Conservation (phyloP, 2,329 filamentous ascomycete species). For the Aspergillus pseudoterreus region DNA sequence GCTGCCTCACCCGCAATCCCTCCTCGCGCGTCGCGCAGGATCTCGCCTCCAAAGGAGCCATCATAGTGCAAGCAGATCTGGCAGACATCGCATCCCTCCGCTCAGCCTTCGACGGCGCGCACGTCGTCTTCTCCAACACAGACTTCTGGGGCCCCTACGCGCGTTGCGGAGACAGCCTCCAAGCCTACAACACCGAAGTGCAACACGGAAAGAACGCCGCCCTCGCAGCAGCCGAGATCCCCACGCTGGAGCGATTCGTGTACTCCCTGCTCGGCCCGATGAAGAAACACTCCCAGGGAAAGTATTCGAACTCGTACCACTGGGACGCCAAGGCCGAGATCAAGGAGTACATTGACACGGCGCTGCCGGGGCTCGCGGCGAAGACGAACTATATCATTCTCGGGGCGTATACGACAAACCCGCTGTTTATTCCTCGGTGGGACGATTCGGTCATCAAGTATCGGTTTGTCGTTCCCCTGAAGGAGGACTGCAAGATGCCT, state of each 20-base stretch:
- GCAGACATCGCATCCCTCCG: constrained; percentile 23
- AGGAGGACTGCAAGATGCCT: constrained; percentile 27
- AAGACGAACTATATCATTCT: constrained; percentile 42
- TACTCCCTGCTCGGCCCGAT: constrained; percentile 53
- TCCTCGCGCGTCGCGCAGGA: constrained; percentile 17
- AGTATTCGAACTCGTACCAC: constrained; percentile 46
- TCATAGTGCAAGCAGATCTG: constrained; percentile 28
- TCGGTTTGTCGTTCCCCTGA: constrained; percentile 27
- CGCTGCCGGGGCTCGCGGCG: constrained; percentile 39
- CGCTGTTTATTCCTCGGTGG: constrained; percentile 25
- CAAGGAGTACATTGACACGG: constrained; percentile 42
- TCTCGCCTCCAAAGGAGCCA: constrained; percentile 22
- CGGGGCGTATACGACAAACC: constrained; percentile 30
- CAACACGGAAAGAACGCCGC: constrained; percentile 54
- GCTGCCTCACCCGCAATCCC: constrained; percentile 30
- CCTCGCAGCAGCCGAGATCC: constrained; percentile 47
- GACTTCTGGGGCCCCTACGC: constrained; percentile 55
- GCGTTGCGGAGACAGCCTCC: constrained; percentile 16
- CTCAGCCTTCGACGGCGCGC: constrained; percentile 39
- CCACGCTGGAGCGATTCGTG: constrained; percentile 47
- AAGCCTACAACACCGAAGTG: constrained; percentile 48
- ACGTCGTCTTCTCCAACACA: constrained; percentile 54
- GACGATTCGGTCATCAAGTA: constrained; percentile 29
- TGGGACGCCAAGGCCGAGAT: constrained; percentile 51
- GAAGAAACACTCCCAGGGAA: constrained; percentile 45